phyloP scores from a whole-genome alignment of 805 yeast genomes.

The Saccharomyces paradoxus region DNA sequence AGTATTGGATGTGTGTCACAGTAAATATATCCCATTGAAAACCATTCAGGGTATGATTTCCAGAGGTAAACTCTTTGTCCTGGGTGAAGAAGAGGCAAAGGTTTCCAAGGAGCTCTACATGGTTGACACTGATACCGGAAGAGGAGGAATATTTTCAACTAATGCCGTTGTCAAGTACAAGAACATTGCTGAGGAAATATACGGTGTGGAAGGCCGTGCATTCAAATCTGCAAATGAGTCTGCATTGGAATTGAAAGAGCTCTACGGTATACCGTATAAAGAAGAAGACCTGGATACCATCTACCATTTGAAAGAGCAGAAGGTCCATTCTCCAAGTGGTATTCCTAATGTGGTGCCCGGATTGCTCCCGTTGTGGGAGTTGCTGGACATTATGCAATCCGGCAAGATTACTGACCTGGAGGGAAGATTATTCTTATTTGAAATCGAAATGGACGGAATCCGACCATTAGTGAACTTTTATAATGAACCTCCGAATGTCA shows the following conservation, averaged over 20 bases:
- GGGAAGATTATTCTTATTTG: constrained; percentile 19
- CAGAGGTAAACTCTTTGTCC: constrained; percentile 23
- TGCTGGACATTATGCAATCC: constrained; percentile 31
- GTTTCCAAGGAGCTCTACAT: constrained; percentile 5
- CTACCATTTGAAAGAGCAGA: constrained; percentile 5
- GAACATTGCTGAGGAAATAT: constrained; percentile 33
- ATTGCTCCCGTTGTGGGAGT: constrained; percentile 39
- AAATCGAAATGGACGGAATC: constrained; percentile 18
- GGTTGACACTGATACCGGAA: constrained; percentile 1
- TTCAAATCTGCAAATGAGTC: constrained; percentile 14
- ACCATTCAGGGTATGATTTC: constrained; percentile 11
- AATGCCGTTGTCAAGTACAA: neutral
- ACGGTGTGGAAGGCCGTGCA: constrained; percentile 32
- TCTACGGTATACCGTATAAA: constrained; percentile 16
- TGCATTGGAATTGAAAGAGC: constrained; percentile 10
- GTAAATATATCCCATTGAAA: constrained; percentile 32
- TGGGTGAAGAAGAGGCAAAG: constrained; percentile 4
- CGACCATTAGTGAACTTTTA: constrained; percentile 19
- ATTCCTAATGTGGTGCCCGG: constrained; percentile 46
- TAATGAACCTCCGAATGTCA: constrained; percentile 16
- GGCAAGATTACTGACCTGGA: constrained; percentile 22
- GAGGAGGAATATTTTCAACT: constrained; percentile 4
- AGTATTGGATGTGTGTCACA: constrained; percentile 47
- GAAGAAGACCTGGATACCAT: constrained; percentile 1
- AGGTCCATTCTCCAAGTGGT: neutral